These are phyloP conservation scores for Alternaria arborescens DNA, from an alignment of 2,329 filamentous ascomycete genomes.

Conservation along the genomic window DNA sequence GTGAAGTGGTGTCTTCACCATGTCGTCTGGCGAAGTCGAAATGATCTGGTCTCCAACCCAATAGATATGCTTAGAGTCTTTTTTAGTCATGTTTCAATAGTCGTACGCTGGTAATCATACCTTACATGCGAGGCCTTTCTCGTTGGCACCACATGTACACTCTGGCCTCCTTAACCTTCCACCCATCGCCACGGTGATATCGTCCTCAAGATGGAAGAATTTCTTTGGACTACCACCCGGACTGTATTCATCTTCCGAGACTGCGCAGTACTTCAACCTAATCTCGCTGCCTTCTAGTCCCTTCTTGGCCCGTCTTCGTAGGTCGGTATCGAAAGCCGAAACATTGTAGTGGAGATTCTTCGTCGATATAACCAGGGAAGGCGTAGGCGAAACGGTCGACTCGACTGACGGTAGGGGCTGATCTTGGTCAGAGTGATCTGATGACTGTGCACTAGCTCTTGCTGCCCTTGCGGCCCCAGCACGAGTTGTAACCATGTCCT, in stretches of 20 bases:
- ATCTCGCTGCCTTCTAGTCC: slow-evolving; percentile 48
- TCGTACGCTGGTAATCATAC: slow-evolving; percentile 23
- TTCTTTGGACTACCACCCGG: slow-evolving; percentile 24
- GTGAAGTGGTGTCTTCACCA: slow-evolving; percentile 38
- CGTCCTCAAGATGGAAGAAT: slow-evolving; percentile 50
- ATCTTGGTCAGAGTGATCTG: slow-evolving; percentile 31
- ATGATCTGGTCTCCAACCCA: slow-evolving; percentile 50
- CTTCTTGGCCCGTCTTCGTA: slow-evolving; percentile 41
- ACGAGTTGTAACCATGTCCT: slow-evolving; percentile 51
- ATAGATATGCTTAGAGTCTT: slow-evolving; percentile 46
- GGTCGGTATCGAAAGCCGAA: slow-evolving; percentile 40
- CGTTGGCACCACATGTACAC: slow-evolving; percentile 49
- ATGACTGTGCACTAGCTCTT: slow-evolving; percentile 27
- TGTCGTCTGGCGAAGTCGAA: slow-evolving; percentile 30
- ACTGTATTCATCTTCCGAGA: slow-evolving; percentile 34
- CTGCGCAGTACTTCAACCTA: slow-evolving; percentile 47
- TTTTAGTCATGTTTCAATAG: slow-evolving; percentile 5
- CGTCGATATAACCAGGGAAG: slow-evolving; percentile 44
- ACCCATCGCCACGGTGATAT: slow-evolving; percentile 47
- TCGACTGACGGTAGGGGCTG: slow-evolving; percentile 35
- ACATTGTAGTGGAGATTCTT: slow-evolving; percentile 49
- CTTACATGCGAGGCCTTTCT: slow-evolving; percentile 46
- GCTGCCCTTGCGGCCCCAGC: slow-evolving; percentile 44
- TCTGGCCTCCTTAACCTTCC: slow-evolving; percentile 35
- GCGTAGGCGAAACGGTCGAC: slow-evolving; percentile 36